Evolutionary conservation across 148 eudicot species (phyloP).

Genomic region (Tetragonia tetragonoides): DNA sequence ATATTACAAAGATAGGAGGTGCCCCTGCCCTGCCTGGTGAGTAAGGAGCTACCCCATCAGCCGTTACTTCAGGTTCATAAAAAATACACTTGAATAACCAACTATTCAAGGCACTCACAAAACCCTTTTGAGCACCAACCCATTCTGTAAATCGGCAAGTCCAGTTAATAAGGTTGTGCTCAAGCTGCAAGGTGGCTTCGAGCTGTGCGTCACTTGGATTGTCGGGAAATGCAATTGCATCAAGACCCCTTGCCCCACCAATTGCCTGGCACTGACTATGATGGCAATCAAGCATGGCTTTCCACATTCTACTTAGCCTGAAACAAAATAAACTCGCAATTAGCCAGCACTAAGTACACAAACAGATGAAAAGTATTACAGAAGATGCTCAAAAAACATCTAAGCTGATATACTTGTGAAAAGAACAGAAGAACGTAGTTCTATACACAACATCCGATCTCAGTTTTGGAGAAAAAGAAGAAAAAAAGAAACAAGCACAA

Average conservation of each 20-base stretch:
- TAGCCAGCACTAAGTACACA: not conserved
- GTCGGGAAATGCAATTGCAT: slow-evolving; percentile 59
- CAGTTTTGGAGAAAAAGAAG: no score
- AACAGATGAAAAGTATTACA: not conserved
- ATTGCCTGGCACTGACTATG: slow-evolving; percentile 72
- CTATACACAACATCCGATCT: no score
- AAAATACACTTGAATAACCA: slow-evolving; percentile 84
- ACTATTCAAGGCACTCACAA: slow-evolving; percentile 56
- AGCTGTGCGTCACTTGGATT: slow-evolving; percentile 65
- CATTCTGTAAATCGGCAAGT: slow-evolving; percentile 67
- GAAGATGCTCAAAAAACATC: not conserved
- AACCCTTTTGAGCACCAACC: slow-evolving; percentile 76
- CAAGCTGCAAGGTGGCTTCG: slow-evolving; percentile 69
- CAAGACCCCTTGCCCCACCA: slow-evolving; percentile 63
- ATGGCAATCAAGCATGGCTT: slow-evolving; percentile 86
- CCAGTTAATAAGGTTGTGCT: slow-evolving; percentile 74
- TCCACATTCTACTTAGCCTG: slow-evolving; percentile 91
- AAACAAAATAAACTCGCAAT: slow-evolving; percentile 6
- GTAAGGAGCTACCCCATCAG: slow-evolving; percentile 75
- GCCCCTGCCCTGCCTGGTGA: slow-evolving; percentile 94
- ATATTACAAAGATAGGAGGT: slow-evolving; percentile 78
- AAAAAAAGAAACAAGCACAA: no score
- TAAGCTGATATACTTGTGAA: not conserved
- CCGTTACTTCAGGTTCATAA: slow-evolving; percentile 73
- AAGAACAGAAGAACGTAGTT: no score